Evolutionary conservation across 495 filamentous ascomycete species (phyloP).

Genomic region (Filosporella fistucella): DNA sequence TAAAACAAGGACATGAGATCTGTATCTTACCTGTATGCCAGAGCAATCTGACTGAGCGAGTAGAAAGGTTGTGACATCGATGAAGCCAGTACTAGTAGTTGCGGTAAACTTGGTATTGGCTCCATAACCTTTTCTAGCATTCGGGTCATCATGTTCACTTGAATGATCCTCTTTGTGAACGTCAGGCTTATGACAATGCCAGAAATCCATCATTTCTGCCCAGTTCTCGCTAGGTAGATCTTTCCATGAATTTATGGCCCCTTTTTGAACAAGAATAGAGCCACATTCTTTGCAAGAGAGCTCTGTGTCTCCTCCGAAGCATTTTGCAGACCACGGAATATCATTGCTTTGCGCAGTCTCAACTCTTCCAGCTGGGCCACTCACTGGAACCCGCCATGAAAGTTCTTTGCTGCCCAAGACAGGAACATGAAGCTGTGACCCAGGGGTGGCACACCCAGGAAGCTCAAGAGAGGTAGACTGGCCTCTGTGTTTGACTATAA

Average conservation of each 20-base stretch:
- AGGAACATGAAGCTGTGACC: slow-evolving; percentile 29
- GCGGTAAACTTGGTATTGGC: slow-evolving; percentile 66
- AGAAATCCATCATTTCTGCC: slow-evolving; percentile 99
- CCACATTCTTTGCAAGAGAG: slow-evolving; percentile 64
- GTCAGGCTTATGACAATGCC: slow-evolving; percentile 95
- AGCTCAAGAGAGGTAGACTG: slow-evolving; percentile 54
- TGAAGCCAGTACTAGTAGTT: slow-evolving; percentile 60
- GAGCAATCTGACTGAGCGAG: slow-evolving; percentile 59
- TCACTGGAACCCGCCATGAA: slow-evolving; percentile 69
- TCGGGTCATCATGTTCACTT: slow-evolving; percentile 5
- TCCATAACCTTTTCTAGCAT: slow-evolving; percentile 65
- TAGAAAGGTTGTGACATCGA: slow-evolving; percentile 75
- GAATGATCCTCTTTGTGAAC: slow-evolving; percentile 14
- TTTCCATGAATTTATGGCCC: slow-evolving; percentile 66
- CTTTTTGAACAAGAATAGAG: slow-evolving; percentile 35
- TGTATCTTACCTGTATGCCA: slow-evolving; percentile 52
- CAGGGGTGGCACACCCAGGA: slow-evolving; percentile 49
- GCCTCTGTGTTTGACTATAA: slow-evolving; percentile 52
- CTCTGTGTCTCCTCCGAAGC: slow-evolving; percentile 47
- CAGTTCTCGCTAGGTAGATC: slow-evolving; percentile 94
- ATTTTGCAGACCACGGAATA: slow-evolving; percentile 72
- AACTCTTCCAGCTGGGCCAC: slow-evolving; percentile 28
- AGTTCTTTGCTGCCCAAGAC: slow-evolving; percentile 38
- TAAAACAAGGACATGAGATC: slow-evolving; percentile 1
- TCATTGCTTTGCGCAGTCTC: slow-evolving; percentile 30